Base-by-base conservation (phyloP, 2,329 filamentous ascomycete species). In the Claviceps humidiphila region DNA sequence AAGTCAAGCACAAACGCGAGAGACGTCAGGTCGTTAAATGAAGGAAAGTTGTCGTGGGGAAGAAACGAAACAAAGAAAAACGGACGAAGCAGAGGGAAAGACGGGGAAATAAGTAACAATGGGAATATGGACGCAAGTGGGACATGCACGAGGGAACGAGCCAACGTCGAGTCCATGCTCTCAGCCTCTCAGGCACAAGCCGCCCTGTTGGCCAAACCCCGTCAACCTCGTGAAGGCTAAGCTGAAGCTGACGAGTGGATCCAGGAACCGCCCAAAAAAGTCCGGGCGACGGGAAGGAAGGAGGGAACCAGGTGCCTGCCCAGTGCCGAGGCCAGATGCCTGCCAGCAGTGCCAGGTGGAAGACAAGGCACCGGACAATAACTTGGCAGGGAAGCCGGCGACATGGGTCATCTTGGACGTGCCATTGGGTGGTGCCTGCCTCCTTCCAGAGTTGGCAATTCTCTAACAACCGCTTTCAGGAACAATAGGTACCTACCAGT, bases 1-100 rank as follows among this genome's bases (percentile, higher is more conserved):
- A 47, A 54, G 47, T 43, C 50, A 53, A 53, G 30, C 30, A 49
- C 42, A 51, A 56, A 56, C 43, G 42, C 47, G 47, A 46, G 50
- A 50, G 41, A 51, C 47, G 44, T 37, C 44, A 45, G 34, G 50
- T 52, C 50, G 50, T 48, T 37, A 30, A 44, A 55, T 44, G 51
- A 54, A 56, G 44, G 54, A 52, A 52, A 20, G 51, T 47, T 26
- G 17, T 50, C 46, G 26, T 47, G 44, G 37, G 30, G 41, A 45
- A 40, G 22, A 50, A 51, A 51, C 41, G 38, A 46, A 17, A 26
- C 17, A 47, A 40, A 16, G 9, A 39, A 34, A 26, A 8, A n/a
- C 30, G 7, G 17, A 37, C 7, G n/a, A 24, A 42, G n/a, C 22
- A 47, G 44, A 47, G 24, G 26, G 44, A 22, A 24, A 22, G 47